Conservation (phyloP, 2,329 filamentous ascomycete species). For the Colletotrichum destructivum region DNA sequence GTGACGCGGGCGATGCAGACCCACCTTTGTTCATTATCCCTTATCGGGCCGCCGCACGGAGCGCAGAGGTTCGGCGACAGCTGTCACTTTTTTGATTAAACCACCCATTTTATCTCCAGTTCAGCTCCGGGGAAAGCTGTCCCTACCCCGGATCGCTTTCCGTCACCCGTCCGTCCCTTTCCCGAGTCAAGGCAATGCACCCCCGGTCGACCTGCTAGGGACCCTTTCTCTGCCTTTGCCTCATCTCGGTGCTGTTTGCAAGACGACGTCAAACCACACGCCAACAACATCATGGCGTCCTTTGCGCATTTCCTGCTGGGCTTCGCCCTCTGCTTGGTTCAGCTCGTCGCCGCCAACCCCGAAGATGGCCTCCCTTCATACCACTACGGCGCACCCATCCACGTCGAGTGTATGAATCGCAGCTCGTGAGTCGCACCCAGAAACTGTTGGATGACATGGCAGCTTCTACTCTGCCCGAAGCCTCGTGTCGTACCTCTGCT, state of each 20-base stretch:
- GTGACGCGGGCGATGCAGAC: not conserved
- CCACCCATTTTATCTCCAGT: conserved; percentile 6
- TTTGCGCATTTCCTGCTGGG: conserved; percentile 26
- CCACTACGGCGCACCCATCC: conserved; percentile 76
- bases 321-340: conserved; percentile 31
- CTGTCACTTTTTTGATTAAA: conserved; percentile 31
- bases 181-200: conserved; percentile 37
- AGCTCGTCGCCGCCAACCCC: conserved; percentile 48
- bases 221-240: not conserved
- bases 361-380: conserved; percentile 71
- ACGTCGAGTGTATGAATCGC: conserved; percentile 81
- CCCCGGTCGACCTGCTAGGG: conserved; percentile 30
- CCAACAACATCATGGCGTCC: conserved; percentile 25
- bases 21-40: not conserved
- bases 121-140: conserved; percentile 33
- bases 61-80: conserved; percentile 28
- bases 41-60: conserved; percentile 9
- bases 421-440: conserved; percentile 67
- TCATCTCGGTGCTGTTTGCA: conserved; percentile 9
- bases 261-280: not conserved
- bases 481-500: not conserved
- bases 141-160: conserved; percentile 25
- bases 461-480: too few relatives aligned
- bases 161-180: conserved; percentile 11
- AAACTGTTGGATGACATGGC: not conserved